Percentiles rank a stretch among this genome's conserved stretches.
These are phyloP conservation scores for Penicillium griseofulvum DNA, from an alignment of 2,329 filamentous ascomycete species.

Conservation along the genomic window DNA sequence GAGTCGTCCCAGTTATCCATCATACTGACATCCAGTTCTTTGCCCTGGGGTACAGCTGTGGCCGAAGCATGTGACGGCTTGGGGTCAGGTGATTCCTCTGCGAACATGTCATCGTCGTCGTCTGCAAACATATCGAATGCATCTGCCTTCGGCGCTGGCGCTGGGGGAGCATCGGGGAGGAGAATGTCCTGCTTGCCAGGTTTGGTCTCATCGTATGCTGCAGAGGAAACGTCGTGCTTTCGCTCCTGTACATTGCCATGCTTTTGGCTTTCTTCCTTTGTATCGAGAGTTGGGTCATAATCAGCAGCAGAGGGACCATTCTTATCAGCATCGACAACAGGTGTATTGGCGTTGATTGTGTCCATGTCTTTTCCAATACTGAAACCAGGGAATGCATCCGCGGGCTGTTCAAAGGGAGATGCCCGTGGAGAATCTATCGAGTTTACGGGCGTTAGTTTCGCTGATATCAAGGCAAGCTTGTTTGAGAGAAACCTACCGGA, in stretches of 20 bases:
- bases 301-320: conserved; percentile 88
- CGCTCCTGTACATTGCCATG: conserved; percentile 61
- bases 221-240: conserved; percentile 54
- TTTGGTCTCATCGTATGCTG: conserved; percentile 59
- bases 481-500: conserved; percentile 37
- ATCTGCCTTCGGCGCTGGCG: conserved; percentile 45
- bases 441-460: conserved; percentile 7
- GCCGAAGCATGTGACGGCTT: conserved; percentile 49
- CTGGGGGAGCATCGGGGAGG: conserved; percentile 37
- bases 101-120: conserved; percentile 81
- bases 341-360: conserved; percentile 56
- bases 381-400: conserved; percentile 58
- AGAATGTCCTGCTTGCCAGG: conserved; percentile 54
- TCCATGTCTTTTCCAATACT: conserved; percentile 66
- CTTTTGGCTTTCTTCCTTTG: conserved; percentile 75
- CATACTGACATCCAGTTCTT: conserved; percentile 68
- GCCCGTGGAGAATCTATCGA: conserved; percentile 35
- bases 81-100: conserved; percentile 62
- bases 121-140: conserved; percentile 65
- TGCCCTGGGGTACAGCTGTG: conserved; percentile 51
- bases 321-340: conserved; percentile 49
- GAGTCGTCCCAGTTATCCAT: conserved; percentile 91
- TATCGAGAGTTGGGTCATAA: conserved; percentile 85
- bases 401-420: conserved; percentile 47
- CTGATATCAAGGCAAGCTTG: conserved; percentile 2